A percentile compares a stretch with the other conserved stretches of the same genome.
These are phyloP conservation scores for Boletus reticulatus DNA, from an alignment of 768 basidiomycete genomes.

Conservation along the genomic window DNA sequence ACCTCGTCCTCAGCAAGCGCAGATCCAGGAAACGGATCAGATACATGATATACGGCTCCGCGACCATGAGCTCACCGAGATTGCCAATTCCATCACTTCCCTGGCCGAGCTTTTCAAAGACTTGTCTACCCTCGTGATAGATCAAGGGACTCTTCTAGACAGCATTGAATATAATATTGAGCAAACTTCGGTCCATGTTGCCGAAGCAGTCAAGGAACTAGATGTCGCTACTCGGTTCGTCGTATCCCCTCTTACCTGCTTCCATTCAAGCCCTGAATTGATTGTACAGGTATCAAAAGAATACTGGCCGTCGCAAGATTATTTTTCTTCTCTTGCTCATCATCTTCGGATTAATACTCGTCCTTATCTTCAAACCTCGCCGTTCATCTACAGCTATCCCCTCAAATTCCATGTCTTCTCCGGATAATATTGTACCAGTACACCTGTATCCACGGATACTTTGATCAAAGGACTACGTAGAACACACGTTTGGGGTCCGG, in stretches of 20 bases:
- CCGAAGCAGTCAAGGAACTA: constrained; percentile 84
- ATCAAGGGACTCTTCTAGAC: constrained; percentile 96
- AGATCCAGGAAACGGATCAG: constrained; percentile 37
- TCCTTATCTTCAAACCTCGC: constrained; percentile 92
- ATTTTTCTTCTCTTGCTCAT: constrained; percentile 90
- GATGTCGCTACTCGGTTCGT: constrained; percentile 76
- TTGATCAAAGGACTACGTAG: constrained; percentile 20
- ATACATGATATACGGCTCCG: constrained; percentile 44
- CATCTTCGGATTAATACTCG: constrained; percentile 82
- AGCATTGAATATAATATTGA: constrained; percentile 98
- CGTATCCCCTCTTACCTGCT: background rate
- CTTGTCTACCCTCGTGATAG: constrained; percentile 88
- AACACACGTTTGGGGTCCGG: constrained; percentile 12
- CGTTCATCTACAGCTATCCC: constrained; percentile 34
- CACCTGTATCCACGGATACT: constrained; percentile 33
- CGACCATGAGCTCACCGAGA: constrained; percentile 77
- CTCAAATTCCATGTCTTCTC: constrained; percentile 25
- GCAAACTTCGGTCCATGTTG: constrained; percentile 77
- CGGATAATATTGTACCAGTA: constrained; percentile 31
- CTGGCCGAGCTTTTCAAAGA: constrained; percentile 98
- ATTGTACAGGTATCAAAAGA: constrained; percentile 79
- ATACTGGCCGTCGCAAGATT: constrained; percentile 88
- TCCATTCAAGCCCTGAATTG: background rate
- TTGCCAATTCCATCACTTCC: constrained; percentile 87
- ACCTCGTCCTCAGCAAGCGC: constrained; percentile 29